Conservation (phyloP, 2,329 filamentous ascomycete genomes). For the Beauveria sp. region DNA sequence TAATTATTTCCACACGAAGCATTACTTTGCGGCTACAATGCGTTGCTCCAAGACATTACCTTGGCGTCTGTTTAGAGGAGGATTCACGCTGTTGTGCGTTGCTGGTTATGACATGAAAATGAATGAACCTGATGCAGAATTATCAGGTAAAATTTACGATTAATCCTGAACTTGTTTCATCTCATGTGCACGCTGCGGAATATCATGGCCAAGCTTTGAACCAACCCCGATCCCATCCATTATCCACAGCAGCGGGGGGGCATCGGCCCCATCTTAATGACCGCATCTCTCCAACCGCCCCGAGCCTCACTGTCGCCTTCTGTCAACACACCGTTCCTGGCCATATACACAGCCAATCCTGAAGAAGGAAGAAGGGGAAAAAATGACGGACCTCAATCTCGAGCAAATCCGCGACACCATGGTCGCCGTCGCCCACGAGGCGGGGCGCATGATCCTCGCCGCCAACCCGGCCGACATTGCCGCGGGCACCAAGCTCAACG, state of each 20-base stretch:
- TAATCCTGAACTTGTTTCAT: too few species aligned
- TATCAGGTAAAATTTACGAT: too few species aligned
- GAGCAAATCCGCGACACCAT: slow-evolving; percentile 55
- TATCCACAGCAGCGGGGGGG: neutral
- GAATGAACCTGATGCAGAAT: too few species aligned
- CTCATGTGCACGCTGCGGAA: neutral
- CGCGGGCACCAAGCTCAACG: slow-evolving; percentile 57
- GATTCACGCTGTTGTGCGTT: neutral
- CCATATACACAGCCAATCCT: too few species aligned
- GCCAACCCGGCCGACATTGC: slow-evolving; percentile 52
- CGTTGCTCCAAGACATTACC: neutral
- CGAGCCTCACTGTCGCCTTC: neutral
- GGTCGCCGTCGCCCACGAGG: slow-evolving; percentile 51
- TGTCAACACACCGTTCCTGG: too few species aligned
- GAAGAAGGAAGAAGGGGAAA: slow-evolving; percentile 20
- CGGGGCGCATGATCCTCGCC: slow-evolving; percentile 55
- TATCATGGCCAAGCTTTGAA: neutral
- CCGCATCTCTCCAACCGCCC: neutral
- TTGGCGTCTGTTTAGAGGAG: neutral
- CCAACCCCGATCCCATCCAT: too few species aligned
- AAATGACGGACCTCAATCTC: slow-evolving; percentile 51
- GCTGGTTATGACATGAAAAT: neutral
- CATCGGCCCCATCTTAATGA: neutral
- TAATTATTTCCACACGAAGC: neutral
- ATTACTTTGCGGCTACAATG: neutral